Conservation (phyloP, 1,284 basidiomycete genomes). For the Papiliotrema nemorosa region DNA sequence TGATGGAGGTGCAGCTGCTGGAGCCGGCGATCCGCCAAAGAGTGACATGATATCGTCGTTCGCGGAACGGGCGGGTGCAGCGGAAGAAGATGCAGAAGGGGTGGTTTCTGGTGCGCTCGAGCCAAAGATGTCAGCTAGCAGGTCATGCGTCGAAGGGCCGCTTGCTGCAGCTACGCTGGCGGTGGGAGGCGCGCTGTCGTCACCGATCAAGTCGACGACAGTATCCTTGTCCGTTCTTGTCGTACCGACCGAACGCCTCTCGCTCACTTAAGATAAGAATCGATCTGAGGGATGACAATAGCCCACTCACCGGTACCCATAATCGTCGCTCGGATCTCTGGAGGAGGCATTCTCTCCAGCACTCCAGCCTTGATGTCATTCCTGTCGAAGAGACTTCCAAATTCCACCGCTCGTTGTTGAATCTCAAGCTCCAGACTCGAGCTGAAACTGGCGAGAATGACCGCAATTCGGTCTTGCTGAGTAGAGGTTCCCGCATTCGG, state of each 20-base stretch:
- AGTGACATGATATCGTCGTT: slow-evolving; percentile 90
- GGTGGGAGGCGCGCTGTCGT: slow-evolving; percentile 58
- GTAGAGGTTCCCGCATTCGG: slow-evolving; percentile 56
- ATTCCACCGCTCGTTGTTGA: slow-evolving; percentile 95
- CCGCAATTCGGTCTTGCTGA: slow-evolving; percentile 74
- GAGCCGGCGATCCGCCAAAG: slow-evolving; percentile 59
- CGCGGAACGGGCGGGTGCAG: slow-evolving; percentile 53
- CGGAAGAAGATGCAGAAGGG: slow-evolving; percentile 40
- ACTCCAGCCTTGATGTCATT: slow-evolving; percentile 82
- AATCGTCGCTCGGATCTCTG: slow-evolving; percentile 90
- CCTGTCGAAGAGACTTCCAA: slow-evolving; percentile 71
- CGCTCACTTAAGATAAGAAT: slow-evolving; percentile 59
- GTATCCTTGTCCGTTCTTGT: slow-evolving; percentile 71
- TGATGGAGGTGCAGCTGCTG: slow-evolving; percentile 22
- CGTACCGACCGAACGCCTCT: slow-evolving; percentile 89
- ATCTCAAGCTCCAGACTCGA: slow-evolving; percentile 88
- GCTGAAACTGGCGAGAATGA: slow-evolving; percentile 70
- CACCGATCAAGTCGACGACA: slow-evolving; percentile 67
- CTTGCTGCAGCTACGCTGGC: slow-evolving; percentile 37
- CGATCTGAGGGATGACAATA: not conserved
- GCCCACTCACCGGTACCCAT: slow-evolving; percentile 72
- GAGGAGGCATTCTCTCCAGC: slow-evolving; percentile 95
- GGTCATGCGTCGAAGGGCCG: slow-evolving; percentile 74
- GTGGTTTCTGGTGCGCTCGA: slow-evolving; percentile 43
- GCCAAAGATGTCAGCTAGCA: slow-evolving; percentile 92